phyloP scores from a whole-genome alignment of 768 basidiomycete species.

The Amanita phalloides region DNA sequence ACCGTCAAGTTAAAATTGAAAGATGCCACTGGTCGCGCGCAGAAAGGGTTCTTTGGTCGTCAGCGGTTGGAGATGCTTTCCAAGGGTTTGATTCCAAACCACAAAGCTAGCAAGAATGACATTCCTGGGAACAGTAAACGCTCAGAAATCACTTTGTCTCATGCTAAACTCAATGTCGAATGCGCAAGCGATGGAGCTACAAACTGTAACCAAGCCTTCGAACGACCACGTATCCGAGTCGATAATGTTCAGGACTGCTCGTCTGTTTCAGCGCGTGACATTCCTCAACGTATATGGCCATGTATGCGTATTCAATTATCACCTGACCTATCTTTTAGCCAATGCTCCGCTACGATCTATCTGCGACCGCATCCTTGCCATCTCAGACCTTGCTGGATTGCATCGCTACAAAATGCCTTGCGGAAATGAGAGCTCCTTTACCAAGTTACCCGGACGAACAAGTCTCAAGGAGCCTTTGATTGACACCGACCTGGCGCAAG shows the following conservation, averaged over 20 bases:
- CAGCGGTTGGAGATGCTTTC: constrained; percentile 45
- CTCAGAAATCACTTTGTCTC: constrained; percentile 4
- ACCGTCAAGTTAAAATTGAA: constrained; percentile 45
- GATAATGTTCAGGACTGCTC: background rate
- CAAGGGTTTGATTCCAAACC: constrained; percentile 21
- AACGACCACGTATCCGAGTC: background rate
- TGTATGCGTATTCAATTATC: constrained; percentile 1
- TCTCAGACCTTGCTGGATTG: constrained; percentile 31
- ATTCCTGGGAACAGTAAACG: constrained; percentile 7
- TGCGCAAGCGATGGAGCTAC: background rate
- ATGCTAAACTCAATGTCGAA: constrained; percentile 5
- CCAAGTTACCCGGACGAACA: background rate
- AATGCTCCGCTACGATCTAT: constrained; percentile 25
- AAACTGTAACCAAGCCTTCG: too few species aligned
- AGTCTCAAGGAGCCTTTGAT: background rate
- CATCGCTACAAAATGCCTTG: background rate
- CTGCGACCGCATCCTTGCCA: constrained; percentile 29
- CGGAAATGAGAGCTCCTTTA: background rate
- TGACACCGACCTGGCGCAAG: background rate
- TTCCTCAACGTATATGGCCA: background rate
- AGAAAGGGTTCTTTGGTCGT: constrained; percentile 51
- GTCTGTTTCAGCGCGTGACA: background rate
- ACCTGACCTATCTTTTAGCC: constrained; percentile 6
- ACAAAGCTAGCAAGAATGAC: background rate
- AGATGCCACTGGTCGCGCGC: constrained; percentile 41